Percentiles rank a stretch among this genome's conserved stretches.
Conservation (phyloP, 352 stramenopile species). For the Peronospora belbahrii region DNA sequence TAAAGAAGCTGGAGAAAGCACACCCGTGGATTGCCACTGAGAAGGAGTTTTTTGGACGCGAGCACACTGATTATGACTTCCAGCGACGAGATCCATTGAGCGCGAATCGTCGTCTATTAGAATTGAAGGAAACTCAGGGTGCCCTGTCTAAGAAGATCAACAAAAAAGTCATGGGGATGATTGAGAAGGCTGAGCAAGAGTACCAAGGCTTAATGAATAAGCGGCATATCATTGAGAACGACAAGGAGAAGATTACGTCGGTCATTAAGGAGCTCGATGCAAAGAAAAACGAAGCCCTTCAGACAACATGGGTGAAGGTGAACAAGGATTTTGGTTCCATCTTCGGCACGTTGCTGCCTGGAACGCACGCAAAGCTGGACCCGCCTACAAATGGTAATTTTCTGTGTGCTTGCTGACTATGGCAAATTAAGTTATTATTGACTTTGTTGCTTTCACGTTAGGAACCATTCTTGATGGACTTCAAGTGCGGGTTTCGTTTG, state of each 20-base stretch:
- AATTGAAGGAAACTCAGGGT: conserved; percentile 91
- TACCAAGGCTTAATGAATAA: conserved; percentile 98
- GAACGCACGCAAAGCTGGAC: conserved; percentile 96
- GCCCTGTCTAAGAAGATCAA: conserved; percentile 98
- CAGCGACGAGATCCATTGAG: conserved; percentile 76
- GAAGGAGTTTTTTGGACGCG: conserved; percentile 95
- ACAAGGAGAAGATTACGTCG: conserved; percentile 98
- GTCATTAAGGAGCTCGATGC: conserved; percentile 99
- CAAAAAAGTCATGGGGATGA: conserved; percentile 99
- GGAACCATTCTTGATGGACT: conserved; percentile 89
- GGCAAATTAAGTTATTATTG: neutral
- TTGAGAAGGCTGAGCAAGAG: conserved; percentile 98
- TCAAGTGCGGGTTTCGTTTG: conserved; percentile 99
- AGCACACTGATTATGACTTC: conserved; percentile 98
- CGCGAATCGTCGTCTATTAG: conserved; percentile 82
- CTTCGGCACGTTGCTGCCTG: conserved; percentile 96
- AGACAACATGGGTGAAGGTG: conserved; percentile 98
- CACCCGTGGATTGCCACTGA: conserved; percentile 97
- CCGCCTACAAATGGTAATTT: conserved; percentile 83
- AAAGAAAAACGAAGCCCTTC: conserved; percentile 96
- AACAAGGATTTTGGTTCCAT: conserved; percentile 99
- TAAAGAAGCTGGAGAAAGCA: conserved; percentile 90
- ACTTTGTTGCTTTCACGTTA: conserved; percentile 17
- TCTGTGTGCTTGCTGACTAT: neutral
- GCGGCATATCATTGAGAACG: conserved; percentile 97